A percentile compares a stretch with the other conserved stretches of the same genome.
phyloP scores from a whole-genome alignment of 768 basidiomycete genomes.

The Peribolospora baueri region DNA sequence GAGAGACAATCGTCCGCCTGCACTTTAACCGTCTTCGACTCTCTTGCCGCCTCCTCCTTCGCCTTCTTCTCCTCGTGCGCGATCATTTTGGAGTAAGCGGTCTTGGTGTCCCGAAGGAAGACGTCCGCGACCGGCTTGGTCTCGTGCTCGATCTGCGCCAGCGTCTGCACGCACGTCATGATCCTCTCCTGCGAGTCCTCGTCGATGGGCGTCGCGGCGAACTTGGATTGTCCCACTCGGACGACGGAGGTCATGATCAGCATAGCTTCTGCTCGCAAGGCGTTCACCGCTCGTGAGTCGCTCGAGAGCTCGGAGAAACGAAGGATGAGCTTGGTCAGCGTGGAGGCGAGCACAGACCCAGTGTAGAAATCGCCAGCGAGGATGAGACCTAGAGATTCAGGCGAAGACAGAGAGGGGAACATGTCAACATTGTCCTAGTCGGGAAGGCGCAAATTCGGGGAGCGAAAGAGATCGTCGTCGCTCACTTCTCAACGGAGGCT shows the following conservation, averaged over 20 bases:
- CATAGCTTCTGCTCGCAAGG: slow-evolving; percentile 80
- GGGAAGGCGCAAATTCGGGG: background rate
- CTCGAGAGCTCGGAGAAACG: slow-evolving; percentile 31
- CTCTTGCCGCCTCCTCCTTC: slow-evolving; percentile 66
- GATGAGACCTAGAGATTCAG: slow-evolving; percentile 35
- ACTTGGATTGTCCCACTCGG: slow-evolving; percentile 91
- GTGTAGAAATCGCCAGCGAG: slow-evolving; percentile 96
- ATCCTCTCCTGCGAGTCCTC: slow-evolving; percentile 94
- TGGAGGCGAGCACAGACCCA: slow-evolving; percentile 63
- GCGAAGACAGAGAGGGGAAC: background rate
- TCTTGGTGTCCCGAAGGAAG: slow-evolving; percentile 48
- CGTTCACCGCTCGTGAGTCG: slow-evolving; percentile 38
- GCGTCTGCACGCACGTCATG: slow-evolving; percentile 78
- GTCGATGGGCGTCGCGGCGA: slow-evolving; percentile 81
- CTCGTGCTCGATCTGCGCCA: slow-evolving; percentile 37
- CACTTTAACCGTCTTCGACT: slow-evolving; percentile 40
- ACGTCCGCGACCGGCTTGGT: slow-evolving; percentile 30
- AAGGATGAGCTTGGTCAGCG: slow-evolving; percentile 74
- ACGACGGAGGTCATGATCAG: slow-evolving; percentile 93
- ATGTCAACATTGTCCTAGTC: background rate
- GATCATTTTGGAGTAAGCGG: slow-evolving; percentile 88
- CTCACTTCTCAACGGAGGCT: slow-evolving; percentile 67
- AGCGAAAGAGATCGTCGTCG: too few relatives aligned
- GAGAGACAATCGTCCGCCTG: slow-evolving; percentile 80
- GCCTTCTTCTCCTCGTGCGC: slow-evolving; percentile 85